Percentiles rank a stretch among this genome's conserved stretches.
These are phyloP conservation scores for Lumnitzera littorea DNA, from an alignment of 345 rosid species.

Conservation along the genomic window DNA sequence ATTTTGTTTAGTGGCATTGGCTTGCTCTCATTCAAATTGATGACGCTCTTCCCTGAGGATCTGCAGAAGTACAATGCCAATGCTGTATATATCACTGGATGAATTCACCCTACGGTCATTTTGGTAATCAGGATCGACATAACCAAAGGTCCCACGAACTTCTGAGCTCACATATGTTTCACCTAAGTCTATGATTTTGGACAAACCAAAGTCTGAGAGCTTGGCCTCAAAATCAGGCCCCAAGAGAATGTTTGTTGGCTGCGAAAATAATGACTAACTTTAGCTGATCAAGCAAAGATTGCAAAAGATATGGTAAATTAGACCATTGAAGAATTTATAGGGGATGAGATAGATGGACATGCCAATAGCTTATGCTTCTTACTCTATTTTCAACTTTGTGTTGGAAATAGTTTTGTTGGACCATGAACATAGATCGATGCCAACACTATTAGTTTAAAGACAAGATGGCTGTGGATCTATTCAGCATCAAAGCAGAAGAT, in stretches of 20 bases:
- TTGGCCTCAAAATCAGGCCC: constrained; percentile 45
- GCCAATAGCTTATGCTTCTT: no score
- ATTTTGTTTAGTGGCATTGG: constrained; percentile 40
- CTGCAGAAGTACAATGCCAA: constrained; percentile 42
- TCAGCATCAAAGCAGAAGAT: no score
- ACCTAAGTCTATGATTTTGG: constrained; percentile 31
- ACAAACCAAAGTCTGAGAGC: constrained; percentile 47
- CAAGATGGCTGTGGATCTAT: no score
- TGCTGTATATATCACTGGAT: constrained; percentile 43
- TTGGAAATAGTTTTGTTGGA: no score
- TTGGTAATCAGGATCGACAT: constrained; percentile 39
- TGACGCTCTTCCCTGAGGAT: constrained; percentile 40
- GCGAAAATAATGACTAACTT: constrained; percentile 7
- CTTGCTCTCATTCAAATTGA: constrained; percentile 28
- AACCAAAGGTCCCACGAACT: constrained; percentile 48
- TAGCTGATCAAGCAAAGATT: neutral
- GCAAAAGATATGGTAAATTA: constrained; percentile 2
- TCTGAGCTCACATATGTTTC: constrained; percentile 38
- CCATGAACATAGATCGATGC: no score
- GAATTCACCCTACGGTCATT: constrained; percentile 24
- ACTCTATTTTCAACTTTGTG: no score
- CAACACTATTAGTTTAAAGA: no score
- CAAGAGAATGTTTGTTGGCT: constrained; percentile 49
- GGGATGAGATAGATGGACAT: no score
- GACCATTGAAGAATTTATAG: no score